phyloP scores from a whole-genome alignment of 2,329 filamentous ascomycete genomes.

The Diaporthe batatas region DNA sequence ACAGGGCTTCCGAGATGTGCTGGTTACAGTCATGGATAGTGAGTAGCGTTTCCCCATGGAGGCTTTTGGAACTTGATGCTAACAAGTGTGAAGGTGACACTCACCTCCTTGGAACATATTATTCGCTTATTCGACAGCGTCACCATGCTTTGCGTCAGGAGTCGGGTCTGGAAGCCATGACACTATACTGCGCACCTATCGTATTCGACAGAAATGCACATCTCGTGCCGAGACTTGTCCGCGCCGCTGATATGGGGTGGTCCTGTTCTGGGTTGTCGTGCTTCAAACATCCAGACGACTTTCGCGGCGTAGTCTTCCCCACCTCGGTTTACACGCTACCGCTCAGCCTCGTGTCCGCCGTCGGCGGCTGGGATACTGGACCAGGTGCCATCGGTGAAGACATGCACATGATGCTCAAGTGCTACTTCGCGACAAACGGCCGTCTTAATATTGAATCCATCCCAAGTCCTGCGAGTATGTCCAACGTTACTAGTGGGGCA shows the following conservation, averaged over 20 bases:
- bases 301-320: conserved; percentile 1
- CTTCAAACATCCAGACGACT: conserved; percentile 20
- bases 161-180: conserved; percentile 2
- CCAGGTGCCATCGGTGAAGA: conserved; percentile 24
- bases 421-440: conserved; percentile 25
- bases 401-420: conserved; percentile 35
- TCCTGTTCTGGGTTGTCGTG: conserved; percentile 12
- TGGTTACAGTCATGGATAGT: conserved; percentile 32
- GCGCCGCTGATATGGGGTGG: conserved; percentile 11
- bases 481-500: conserved; percentile 3
- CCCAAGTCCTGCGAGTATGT: conserved; percentile 24
- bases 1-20: not conserved
- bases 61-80: not conserved
- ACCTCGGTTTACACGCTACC: conserved; percentile 27
- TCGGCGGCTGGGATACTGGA: conserved; percentile 31
- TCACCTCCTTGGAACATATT: conserved; percentile 25
- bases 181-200: conserved; percentile 9
- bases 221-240: conserved; percentile 9
- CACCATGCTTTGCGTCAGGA: not conserved
- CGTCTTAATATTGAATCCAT: conserved; percentile 16
- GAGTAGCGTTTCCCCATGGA: not conserved
- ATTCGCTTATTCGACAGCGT: conserved; percentile 8
- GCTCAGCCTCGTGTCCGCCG: conserved; percentile 9
- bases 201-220: conserved; percentile 29
- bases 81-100: not conserved